Evolutionary conservation across 306 rosid species (phyloP).

Genomic region (Myrica gale): DNA sequence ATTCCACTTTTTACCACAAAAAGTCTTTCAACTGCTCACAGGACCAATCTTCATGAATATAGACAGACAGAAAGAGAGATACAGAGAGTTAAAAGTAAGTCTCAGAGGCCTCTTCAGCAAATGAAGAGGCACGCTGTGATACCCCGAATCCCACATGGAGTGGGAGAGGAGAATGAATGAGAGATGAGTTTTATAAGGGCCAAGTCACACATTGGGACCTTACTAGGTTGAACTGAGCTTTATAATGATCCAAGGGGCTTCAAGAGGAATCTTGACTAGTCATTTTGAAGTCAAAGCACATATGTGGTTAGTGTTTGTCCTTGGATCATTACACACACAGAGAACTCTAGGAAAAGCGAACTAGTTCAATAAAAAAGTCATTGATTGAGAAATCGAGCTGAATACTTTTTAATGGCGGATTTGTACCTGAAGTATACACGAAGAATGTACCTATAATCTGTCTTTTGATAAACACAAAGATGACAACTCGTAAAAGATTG

Average conservation of each 20-base stretch:
- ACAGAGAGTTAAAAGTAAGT: background rate
- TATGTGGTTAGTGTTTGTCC: no score
- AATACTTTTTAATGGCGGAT: background rate
- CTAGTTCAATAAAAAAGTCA: background rate
- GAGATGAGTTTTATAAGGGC: no score
- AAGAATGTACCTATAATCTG: background rate
- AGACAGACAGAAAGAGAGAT: background rate
- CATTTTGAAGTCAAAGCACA: no score
- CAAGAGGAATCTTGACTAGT: no score
- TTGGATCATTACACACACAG: background rate
- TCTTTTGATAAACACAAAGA: background rate
- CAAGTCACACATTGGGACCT: no score
- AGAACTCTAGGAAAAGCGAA: background rate
- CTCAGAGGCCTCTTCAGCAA: background rate
- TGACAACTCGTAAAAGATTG: background rate
- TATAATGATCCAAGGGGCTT: no score
- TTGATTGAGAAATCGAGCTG: background rate
- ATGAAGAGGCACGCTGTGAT: no score
- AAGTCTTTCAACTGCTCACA: background rate
- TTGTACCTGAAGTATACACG: background rate
- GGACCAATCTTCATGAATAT: background rate
- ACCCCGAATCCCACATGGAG: no score
- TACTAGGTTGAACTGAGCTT: no score
- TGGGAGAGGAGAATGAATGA: no score
- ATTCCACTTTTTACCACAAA: background rate